Conservation (phyloP, 352 stramenopile species). For the Thalassiosira livingstoniorum region DNA sequence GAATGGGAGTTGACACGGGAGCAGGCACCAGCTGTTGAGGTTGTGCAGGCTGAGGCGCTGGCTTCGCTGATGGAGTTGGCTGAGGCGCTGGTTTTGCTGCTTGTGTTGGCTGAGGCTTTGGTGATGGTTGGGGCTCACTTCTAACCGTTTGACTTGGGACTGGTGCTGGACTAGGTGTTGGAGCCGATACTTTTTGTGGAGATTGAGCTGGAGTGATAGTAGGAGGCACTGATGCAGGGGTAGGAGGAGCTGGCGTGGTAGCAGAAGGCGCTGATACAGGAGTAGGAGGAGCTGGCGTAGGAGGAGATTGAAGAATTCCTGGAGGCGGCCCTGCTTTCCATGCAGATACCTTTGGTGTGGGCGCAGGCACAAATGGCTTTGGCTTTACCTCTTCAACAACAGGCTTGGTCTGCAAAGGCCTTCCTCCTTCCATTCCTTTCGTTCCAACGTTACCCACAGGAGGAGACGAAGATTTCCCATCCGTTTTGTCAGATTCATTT, state of each 20-base stretch:
- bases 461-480: neutral
- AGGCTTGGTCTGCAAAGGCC: neutral
- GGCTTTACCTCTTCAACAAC: constrained; percentile 2
- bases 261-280: neutral
- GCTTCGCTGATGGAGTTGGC: neutral
- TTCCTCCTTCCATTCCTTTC: neutral
- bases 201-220: neutral
- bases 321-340: constrained; percentile 37
- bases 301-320: constrained; percentile 19
- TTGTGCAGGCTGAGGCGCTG: neutral
- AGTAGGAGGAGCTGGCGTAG: neutral
- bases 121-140: neutral
- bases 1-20: neutral
- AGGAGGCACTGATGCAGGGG: neutral
- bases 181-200: neutral
- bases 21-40: neutral
- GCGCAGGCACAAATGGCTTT: constrained; percentile 44
- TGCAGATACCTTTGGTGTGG: constrained; percentile 39
- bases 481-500: neutral
- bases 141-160: neutral
- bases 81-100: constrained; percentile 7
- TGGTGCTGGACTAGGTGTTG: neutral
- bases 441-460: neutral
- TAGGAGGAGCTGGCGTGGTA: neutral
- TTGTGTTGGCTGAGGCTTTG: too few species aligned